Percentiles rank a stretch among this genome's conserved stretches.
Evolutionary conservation across 2,329 filamentous ascomycete genomes (phyloP).

Genomic region (Pezizomycotina sp.): DNA sequence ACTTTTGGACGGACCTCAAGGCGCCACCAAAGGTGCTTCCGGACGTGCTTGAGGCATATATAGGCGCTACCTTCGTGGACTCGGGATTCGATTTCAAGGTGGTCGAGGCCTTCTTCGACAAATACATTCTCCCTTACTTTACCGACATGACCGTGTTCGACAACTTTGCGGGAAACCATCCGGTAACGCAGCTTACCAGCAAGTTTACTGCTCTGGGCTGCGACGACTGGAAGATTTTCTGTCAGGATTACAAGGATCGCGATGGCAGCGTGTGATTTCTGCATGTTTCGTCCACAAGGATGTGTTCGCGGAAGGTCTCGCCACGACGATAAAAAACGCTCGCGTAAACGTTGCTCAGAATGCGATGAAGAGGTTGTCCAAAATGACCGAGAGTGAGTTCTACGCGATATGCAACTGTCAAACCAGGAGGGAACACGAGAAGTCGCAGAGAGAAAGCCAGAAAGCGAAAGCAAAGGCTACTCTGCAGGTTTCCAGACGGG

Average conservation of each 20-base stretch:
- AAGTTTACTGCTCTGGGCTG: slow-evolving; percentile 31
- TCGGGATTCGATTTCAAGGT: slow-evolving; percentile 58
- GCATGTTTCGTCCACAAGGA: slow-evolving; percentile 62
- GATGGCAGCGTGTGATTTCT: slow-evolving; percentile 39
- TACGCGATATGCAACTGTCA: slow-evolving; percentile 21
- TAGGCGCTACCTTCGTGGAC: slow-evolving; percentile 86
- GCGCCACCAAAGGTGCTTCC: slow-evolving; percentile 55
- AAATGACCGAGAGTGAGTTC: slow-evolving; percentile 27
- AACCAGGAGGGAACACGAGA: slow-evolving; percentile 27
- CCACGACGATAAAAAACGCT: slow-evolving; percentile 53
- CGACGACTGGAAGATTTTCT: slow-evolving; percentile 38
- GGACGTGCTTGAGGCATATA: slow-evolving; percentile 74
- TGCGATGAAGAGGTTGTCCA: slow-evolving; percentile 37
- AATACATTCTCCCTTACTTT: slow-evolving; percentile 61
- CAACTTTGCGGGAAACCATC: slow-evolving; percentile 68
- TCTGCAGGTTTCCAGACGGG: no score
- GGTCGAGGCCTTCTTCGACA: slow-evolving; percentile 62
- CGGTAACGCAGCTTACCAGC: slow-evolving; percentile 45
- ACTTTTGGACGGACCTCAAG: slow-evolving; percentile 52
- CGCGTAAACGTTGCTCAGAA: slow-evolving; percentile 49
- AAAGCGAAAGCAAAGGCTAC: slow-evolving; percentile 29
- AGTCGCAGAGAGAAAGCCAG: slow-evolving; percentile 18
- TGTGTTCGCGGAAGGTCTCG: slow-evolving; percentile 45
- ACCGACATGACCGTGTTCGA: slow-evolving; percentile 77
- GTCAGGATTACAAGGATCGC: slow-evolving; percentile 38